Evolutionary conservation across 2,329 filamentous ascomycete species (phyloP), one percentile per base, ranked within the genome.

Genomic region (Alternaria infectoria): DNA sequence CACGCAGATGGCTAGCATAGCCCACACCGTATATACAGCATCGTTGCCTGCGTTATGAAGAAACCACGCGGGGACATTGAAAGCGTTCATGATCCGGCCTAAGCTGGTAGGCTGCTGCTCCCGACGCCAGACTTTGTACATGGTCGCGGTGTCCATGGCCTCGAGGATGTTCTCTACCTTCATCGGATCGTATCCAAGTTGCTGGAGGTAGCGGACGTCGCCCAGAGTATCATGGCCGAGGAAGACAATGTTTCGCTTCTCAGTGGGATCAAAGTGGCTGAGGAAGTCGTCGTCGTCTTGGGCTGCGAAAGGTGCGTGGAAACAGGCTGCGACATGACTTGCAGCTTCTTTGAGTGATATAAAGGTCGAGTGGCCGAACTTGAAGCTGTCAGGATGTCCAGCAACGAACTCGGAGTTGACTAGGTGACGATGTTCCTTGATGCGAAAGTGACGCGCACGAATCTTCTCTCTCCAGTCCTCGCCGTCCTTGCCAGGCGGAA

Each of bases 1-100:
- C 69, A 88, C 79, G 40, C 84, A 85, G 63, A 93, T 86, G 6
- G 82, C 87, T 7, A 97, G 77, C 84, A 96, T 87, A 8, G 89
- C 90, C 65, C 90, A 89, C 66, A 97, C 80, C 0, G 93, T 95
- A 76, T 91, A 96, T 2, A 89, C 86, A 0, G 93, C 93, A 75
- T 97, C 93, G 68, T 97, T 97, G 2, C 93, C 87, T 0, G 90
- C 93, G 74, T 97, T 97, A 79, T 97, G 93, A n/a, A 95, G 83
- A 69, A 91, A 84, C 78, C 83, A 87, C 45, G 84, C 87, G 0
- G 81, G 71, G 9, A 96, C 86, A 3, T 86, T 86, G 26, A 97
- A 82, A 6, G 90, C 85, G 6, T 79, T 73, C 23, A 97, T 85
- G 13, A 96, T 84, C 6, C 71, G 81, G 0, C 81, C 82, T 2